Evolutionary conservation across 805 yeast genomes (phyloP), one percentile per base, ranked within the genome.

Genomic region (Myxozyma udenii): DNA sequence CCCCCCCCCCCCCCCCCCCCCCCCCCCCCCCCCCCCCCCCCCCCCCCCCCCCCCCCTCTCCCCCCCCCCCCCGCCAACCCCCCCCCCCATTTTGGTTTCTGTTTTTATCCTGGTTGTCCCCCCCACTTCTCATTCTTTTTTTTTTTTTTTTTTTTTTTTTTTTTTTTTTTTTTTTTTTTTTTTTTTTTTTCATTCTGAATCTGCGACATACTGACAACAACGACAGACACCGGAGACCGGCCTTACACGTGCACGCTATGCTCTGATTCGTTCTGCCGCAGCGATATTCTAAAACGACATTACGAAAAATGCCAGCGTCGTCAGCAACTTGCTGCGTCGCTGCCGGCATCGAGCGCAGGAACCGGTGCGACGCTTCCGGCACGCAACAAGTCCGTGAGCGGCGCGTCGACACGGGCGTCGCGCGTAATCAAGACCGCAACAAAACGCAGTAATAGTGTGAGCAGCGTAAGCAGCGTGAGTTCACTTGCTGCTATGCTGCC

Each of bases 211-310:
- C n/a, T n/a, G n/a, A n/a, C n/a, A n/a, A n/a, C n/a, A n/a, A 35
- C 2, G 3, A 3, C 22, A 53, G 57, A 87, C 67, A 86, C 95
- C 0, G 95, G 95, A 28, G 93, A 86, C 64, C 70, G 90, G 51
- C 95, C 95, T 0, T 87, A 84, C 64, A 80, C 84, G 50, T 87
- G 95, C 65, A 80, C 80, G 28, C 80, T 77, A 63, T 87, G 95
- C 66, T 67, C 78, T 18, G 81, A 84, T 64, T 75, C 75, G 67
- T 86, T 86, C 66, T 55, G 56, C 43, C 44, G 59, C 18, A 68
- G 86, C 44, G 95, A 87, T 65, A 87, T 87, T 62, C 72, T 86
- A 53, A 77, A 90, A 62, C 90, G 87, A 61, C 95, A 86, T 69
- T 52, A 45, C 24, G 48, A 51, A 26, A 64, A 61, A 43, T 65